Percentiles rank a stretch among this genome's conserved stretches.
Evolutionary conservation across 2,329 filamentous ascomycete genomes (phyloP).

Genomic region (Microcyclosporella mali): DNA sequence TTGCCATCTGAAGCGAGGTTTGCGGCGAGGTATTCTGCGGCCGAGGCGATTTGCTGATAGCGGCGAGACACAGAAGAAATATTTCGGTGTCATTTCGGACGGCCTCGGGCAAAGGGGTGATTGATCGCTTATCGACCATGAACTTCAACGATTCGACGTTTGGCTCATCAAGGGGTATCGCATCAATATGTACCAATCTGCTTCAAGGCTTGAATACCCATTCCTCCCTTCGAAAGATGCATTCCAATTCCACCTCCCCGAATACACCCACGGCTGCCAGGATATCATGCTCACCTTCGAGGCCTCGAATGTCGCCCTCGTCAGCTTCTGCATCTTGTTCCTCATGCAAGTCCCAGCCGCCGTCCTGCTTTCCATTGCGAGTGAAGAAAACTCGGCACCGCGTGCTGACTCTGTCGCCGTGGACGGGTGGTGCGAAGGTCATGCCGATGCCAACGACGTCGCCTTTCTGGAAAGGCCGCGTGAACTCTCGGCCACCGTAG

Average conservation of each 20-base stretch:
- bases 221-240: conserved; percentile 35
- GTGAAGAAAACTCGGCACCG: conserved; percentile 64
- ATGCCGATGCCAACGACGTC: conserved; percentile 69
- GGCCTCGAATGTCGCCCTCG: conserved; percentile 54
- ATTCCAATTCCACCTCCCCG: conserved; percentile 61
- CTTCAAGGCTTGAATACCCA: conserved; percentile 27
- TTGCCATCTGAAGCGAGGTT: too few species aligned
- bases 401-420: conserved; percentile 29
- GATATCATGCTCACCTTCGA: conserved; percentile 61
- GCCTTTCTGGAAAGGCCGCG: conserved; percentile 55
- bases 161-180: neutral
- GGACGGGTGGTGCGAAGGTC: conserved; percentile 42
- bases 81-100: too few species aligned
- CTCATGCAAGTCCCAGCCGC: conserved; percentile 68
- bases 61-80: neutral
- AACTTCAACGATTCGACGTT: neutral
- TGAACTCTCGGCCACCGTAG: conserved; percentile 66
- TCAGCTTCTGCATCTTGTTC: conserved; percentile 61
- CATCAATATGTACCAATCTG: neutral
- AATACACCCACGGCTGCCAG: conserved; percentile 66
- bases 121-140: too few species aligned
- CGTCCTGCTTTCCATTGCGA: conserved; percentile 54
- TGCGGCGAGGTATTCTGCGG: too few species aligned
- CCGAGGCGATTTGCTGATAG: neutral
- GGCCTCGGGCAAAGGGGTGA: neutral